Percentiles rank a stretch among this genome's conserved stretches.
phyloP scores from a whole-genome alignment of 202 grass and related monocot genomes.

The Digitaria exilis region DNA sequence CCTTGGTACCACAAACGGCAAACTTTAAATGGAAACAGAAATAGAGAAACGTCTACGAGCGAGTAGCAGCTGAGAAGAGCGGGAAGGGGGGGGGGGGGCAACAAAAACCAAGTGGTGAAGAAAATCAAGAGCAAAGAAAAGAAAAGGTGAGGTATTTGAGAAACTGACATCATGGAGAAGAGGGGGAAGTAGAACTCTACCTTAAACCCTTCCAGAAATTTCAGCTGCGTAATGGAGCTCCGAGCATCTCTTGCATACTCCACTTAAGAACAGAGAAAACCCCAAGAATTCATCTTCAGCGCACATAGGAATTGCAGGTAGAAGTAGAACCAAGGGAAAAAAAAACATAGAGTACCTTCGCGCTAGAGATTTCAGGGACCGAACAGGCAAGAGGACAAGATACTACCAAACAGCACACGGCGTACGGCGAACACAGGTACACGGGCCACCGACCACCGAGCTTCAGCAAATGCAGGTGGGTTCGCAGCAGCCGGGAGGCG shows the following conservation, averaged over 20 bases:
- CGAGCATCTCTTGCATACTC: constrained; percentile 40
- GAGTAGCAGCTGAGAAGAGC: constrained; percentile 10
- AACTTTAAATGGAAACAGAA: background rate
- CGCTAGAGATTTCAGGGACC: constrained; percentile 15
- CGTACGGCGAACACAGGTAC: background rate
- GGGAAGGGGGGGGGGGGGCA: background rate
- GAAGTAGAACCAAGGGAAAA: background rate
- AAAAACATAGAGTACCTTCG: background rate
- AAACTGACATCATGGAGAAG: background rate
- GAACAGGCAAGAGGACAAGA: background rate
- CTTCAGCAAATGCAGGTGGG: constrained; percentile 11
- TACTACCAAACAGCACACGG: background rate
- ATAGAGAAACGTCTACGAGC: background rate
- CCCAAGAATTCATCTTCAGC: background rate
- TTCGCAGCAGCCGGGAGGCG: background rate
- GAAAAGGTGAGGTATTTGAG: background rate
- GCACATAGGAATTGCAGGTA: background rate
- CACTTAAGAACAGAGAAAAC: background rate
- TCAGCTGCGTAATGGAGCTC: constrained; percentile 7
- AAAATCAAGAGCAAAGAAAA: constrained; percentile 5
- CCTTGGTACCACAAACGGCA: constrained; percentile 6
- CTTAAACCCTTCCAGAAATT: constrained; percentile 34
- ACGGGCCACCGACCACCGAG: background rate
- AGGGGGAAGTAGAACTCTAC: constrained; percentile 12
- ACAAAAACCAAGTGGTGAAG: background rate